These are phyloP conservation scores for Penicillium decumbens DNA, from an alignment of 2,329 filamentous ascomycete species.

Conservation along the genomic window DNA sequence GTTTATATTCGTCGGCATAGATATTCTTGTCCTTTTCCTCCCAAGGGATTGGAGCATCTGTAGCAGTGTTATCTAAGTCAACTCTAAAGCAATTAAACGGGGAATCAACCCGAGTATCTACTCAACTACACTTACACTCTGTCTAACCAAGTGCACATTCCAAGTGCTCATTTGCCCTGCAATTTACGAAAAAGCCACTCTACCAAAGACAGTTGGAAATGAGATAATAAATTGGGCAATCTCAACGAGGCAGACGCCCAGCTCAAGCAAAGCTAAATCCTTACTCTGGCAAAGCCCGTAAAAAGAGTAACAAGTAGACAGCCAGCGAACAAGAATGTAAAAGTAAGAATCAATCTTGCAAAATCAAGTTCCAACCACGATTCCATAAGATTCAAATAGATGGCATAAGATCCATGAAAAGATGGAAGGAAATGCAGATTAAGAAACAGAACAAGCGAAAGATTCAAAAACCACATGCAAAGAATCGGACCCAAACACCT, in stretches of 20 bases:
- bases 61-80: too few species aligned
- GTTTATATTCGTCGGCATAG: background rate
- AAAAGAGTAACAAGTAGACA: background rate
- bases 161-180: background rate
- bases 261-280: background rate
- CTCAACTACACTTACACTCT: too few species aligned
- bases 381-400: background rate
- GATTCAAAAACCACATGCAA: constrained; percentile 6
- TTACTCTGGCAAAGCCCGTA: background rate
- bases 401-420: background rate
- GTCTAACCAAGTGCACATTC: too few species aligned
- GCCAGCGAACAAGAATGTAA: background rate
- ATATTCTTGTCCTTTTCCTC: too few species aligned
- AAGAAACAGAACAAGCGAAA: background rate
- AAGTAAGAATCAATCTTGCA: background rate
- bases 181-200: background rate
- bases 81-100: too few species aligned
- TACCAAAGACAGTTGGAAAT: background rate
- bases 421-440: background rate
- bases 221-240: constrained; percentile 1
- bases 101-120: too few species aligned
- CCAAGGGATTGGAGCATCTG: too few species aligned
- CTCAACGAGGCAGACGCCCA: background rate
- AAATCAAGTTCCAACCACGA: background rate
- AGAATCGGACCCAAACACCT: constrained; percentile 22